These are phyloP conservation scores for Lepidium africanum DNA, from an alignment of 345 rosid genomes.

Conservation along the genomic window DNA sequence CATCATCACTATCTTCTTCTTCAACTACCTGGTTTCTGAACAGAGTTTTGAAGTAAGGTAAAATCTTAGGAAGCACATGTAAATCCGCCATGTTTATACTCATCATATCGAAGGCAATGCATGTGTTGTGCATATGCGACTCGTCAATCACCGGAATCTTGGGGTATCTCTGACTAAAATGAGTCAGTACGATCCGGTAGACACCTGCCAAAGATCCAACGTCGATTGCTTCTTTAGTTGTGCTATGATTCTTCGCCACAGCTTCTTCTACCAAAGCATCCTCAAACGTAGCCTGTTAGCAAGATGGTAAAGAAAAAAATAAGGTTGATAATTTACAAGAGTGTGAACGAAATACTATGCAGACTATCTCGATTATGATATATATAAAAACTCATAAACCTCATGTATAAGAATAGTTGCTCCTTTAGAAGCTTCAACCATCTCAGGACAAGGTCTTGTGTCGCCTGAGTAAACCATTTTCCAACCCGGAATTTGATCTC, in stretches of 20 bases:
- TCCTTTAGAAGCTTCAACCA: slow-evolving; percentile 67
- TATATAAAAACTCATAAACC: slow-evolving; percentile 32
- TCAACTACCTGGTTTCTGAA: slow-evolving; percentile 56
- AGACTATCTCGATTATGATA: background rate
- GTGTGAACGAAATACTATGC: background rate
- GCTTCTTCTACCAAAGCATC: slow-evolving; percentile 92
- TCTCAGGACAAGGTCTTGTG: slow-evolving; percentile 85
- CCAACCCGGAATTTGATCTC: slow-evolving; percentile 88
- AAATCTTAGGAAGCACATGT: slow-evolving; percentile 68
- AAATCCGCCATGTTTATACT: slow-evolving; percentile 85
- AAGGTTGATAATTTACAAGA: background rate
- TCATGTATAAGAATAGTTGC: slow-evolving; percentile 93
- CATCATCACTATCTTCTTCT: slow-evolving; percentile 57
- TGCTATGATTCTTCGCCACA: slow-evolving; percentile 87
- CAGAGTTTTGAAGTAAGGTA: slow-evolving; percentile 78
- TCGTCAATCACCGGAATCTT: slow-evolving; percentile 84
- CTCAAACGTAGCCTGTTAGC: slow-evolving; percentile 84
- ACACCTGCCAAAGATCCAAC: slow-evolving; percentile 62
- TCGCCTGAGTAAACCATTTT: slow-evolving; percentile 93
- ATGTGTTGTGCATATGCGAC: slow-evolving; percentile 79
- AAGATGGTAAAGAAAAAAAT: background rate
- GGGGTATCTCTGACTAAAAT: slow-evolving; percentile 97
- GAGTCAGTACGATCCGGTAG: slow-evolving; percentile 78
- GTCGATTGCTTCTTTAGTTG: slow-evolving; percentile 89
- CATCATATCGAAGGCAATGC: slow-evolving; percentile 94